Base-by-base conservation (phyloP, 306 rosid genomes). In the Sophora flavescens region DNA sequence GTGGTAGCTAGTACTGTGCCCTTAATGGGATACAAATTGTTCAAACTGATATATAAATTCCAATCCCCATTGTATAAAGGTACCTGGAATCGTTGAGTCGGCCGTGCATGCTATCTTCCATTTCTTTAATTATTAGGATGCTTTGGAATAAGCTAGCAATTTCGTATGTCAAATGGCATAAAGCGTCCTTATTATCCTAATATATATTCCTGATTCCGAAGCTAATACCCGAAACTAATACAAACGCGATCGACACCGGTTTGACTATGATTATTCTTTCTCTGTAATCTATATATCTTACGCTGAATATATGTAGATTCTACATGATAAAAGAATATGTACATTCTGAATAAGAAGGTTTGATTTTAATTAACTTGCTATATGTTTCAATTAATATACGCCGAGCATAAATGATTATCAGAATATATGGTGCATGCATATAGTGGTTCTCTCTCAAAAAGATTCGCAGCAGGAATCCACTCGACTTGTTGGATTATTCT, bases 11-110 rank as follows among this genome's bases (percentile, higher is more conserved):
- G 8, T 57, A 12, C 8, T 63, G 80, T 52, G 64, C 64, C 80
- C 80, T 41, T 64, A 52, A 64, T 75, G 80, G 80, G 72, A 51
- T 75, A 72, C 80, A 62, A 51, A 63, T 75, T 75, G 53, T 45
- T 14, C 30, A 16, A 60, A 67, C 16, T 32, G 47, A 77, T 11
- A 16, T 52, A 47, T 14, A 32, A 67, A 63, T 38, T 67, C 39
- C 45, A 70, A 70, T 38, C n/a, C 42, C 18, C 13, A 71, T 22
- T 26, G 53, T 35, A 59, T 47, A 78, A 59, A 69, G 61, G 74
- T 69, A 18, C 47, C 45, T 36, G 67, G 53, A 39, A 60, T 69
- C 64, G 6, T 10, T 18, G 62, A 26, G 52, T 9, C 10, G 51
- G 14, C 14, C 22, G 18, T 5, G 47, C 45, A 38, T 63, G 36